Conservation (phyloP, 768 basidiomycete species). For the Termitomyces sp. region DNA sequence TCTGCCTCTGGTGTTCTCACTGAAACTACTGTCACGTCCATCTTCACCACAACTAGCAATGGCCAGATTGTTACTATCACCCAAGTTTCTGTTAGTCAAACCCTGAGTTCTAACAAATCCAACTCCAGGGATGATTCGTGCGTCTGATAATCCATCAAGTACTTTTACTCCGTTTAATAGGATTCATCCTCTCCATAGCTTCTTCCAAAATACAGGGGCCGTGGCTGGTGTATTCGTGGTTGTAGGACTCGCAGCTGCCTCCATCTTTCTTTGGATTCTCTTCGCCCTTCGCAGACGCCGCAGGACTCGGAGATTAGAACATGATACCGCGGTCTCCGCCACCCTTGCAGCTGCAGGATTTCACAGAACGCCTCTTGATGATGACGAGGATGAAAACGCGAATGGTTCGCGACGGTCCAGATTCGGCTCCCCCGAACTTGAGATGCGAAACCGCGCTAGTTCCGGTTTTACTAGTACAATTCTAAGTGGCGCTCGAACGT, state of each 20-base stretch:
- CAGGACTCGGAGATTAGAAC: slow-evolving; percentile 53
- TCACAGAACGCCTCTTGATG: slow-evolving; percentile 61
- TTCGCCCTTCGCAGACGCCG: slow-evolving; percentile 67
- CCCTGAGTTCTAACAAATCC: slow-evolving; percentile 46
- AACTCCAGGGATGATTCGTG: slow-evolving; percentile 43
- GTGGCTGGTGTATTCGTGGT: slow-evolving; percentile 90
- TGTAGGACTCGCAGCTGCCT: slow-evolving; percentile 74
- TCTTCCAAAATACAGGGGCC: slow-evolving; percentile 85
- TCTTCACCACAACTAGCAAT: slow-evolving; percentile 45
- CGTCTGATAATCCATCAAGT: slow-evolving; percentile 17
- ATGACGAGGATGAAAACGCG: slow-evolving; percentile 31
- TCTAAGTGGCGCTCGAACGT: slow-evolving; percentile 25
- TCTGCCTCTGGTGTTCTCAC: not conserved
- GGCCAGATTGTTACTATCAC: slow-evolving; percentile 57
- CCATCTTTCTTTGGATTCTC: slow-evolving; percentile 61
- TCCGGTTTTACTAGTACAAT: slow-evolving; percentile 26
- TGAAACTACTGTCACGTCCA: slow-evolving; percentile 44
- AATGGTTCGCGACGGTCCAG: slow-evolving; percentile 17
- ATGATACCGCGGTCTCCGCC: slow-evolving; percentile 67
- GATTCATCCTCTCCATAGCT: slow-evolving; percentile 35
- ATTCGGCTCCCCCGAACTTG: slow-evolving; percentile 24
- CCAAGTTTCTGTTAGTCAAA: slow-evolving; percentile 62
- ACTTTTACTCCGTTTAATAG: slow-evolving; percentile 3
- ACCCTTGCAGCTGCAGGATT: slow-evolving; percentile 68
- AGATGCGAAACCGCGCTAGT: slow-evolving; percentile 37